phyloP scores from a whole-genome alignment of 2,329 filamentous ascomycete species.

The Pseudopithomyces chartarum region DNA sequence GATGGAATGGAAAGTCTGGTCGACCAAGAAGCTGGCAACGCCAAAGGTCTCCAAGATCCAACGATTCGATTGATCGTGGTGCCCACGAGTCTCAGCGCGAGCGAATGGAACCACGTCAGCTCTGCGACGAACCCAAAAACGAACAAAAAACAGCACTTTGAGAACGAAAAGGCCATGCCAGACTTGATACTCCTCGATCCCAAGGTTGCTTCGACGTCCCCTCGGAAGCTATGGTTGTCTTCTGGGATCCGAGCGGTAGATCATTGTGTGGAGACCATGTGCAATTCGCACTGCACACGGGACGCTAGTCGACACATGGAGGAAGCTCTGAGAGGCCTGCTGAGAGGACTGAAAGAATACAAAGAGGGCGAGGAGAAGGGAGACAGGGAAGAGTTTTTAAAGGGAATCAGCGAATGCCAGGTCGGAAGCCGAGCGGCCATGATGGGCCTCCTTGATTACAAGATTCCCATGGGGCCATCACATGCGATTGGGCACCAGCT shows the following conservation, averaged over 20 bases:
- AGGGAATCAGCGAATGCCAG: conserved; percentile 26
- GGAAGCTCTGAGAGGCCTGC: conserved; percentile 25
- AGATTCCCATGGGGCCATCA: conserved; percentile 24
- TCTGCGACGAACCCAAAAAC: conserved; percentile 24
- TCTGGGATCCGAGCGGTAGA: conserved; percentile 35
- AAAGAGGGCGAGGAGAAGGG: conserved; percentile 20
- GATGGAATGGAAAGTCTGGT: conserved; percentile 29
- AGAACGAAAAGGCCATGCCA: conserved; percentile 18
- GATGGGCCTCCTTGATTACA: conserved; percentile 24
- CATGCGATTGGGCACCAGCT: conserved; percentile 31
- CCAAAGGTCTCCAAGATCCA: conserved; percentile 19
- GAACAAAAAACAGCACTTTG: conserved; percentile 34
- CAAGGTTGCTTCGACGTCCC: conserved; percentile 28
- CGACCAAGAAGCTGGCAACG: conserved; percentile 22
- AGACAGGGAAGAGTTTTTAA: conserved; percentile 15
- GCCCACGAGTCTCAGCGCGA: conserved; percentile 30
- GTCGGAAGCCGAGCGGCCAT: conserved; percentile 27
- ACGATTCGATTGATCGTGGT: conserved; percentile 24
- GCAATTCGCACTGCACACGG: conserved; percentile 17
- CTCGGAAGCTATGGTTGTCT: conserved; percentile 30
- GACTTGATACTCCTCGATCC: conserved; percentile 30
- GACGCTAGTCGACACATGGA: conserved; percentile 24
- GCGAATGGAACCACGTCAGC: conserved; percentile 30
- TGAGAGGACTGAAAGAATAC: conserved; percentile 23
- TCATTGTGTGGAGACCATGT: conserved; percentile 36